Percentiles rank a stretch among this genome's conserved stretches.
phyloP scores from a whole-genome alignment of 1,284 basidiomycete genomes.

The Melampsora abietis-canadensis region DNA sequence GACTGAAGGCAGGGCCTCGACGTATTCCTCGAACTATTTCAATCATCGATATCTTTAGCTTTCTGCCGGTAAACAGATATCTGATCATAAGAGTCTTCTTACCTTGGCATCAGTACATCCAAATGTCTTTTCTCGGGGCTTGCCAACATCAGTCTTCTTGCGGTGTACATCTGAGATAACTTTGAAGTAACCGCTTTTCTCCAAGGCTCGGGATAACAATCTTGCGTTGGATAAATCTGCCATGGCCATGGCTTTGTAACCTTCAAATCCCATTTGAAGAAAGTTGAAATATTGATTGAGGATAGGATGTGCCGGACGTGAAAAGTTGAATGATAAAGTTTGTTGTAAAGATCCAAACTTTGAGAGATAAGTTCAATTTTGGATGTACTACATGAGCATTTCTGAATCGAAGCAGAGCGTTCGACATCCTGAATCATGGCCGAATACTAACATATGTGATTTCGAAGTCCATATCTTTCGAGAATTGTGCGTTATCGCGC shows the following conservation, averaged over 20 bases:
- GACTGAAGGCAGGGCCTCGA: conserved; percentile 81
- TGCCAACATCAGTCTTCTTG: conserved; percentile 45
- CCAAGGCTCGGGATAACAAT: conserved; percentile 77
- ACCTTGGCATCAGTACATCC: conserved; percentile 8
- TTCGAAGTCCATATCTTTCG: conserved; percentile 88
- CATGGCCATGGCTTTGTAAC: conserved; percentile 68
- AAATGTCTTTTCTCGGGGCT: conserved; percentile 11
- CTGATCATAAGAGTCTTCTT: not conserved
- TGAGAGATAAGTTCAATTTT: no score
- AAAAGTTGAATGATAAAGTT: conserved; percentile 91
- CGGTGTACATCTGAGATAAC: conserved; percentile 57
- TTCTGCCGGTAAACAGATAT: not conserved
- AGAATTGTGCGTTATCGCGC: conserved; percentile 65
- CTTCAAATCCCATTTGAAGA: conserved; percentile 64
- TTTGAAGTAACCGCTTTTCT: conserved; percentile 71
- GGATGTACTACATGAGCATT: no score
- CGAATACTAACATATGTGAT: conserved; percentile 67
- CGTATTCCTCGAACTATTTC: conserved; percentile 60
- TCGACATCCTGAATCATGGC: conserved; percentile 39
- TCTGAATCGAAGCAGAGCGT: conserved; percentile 45
- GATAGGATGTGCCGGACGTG: conserved; percentile 81
- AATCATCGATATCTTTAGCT: not conserved
- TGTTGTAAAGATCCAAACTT: conserved; percentile 61
- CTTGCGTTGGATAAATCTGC: conserved; percentile 71
- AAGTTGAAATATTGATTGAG: conserved; percentile 87